Conservation (phyloP, 2,329 filamentous ascomycete genomes). For the Aspergillus clavatus region DNA sequence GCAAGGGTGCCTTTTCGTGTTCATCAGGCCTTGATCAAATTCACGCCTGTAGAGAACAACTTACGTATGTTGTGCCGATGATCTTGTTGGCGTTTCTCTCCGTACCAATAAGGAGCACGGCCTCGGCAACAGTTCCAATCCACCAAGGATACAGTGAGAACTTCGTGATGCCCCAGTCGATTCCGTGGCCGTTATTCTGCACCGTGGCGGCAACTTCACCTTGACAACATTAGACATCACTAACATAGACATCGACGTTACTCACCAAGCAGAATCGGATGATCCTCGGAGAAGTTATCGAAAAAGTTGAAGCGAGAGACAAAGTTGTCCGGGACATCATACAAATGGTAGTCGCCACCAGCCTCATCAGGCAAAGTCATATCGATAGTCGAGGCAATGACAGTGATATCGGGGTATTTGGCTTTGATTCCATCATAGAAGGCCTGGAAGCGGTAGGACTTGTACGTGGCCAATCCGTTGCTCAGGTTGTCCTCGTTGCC, state of each 20-base stretch:
- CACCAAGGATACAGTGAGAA: conserved; percentile 51
- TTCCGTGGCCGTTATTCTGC: conserved; percentile 44
- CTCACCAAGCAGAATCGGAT: conserved; percentile 25
- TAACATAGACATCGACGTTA: not conserved
- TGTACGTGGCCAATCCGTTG: conserved; percentile 47
- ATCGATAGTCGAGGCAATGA: conserved; percentile 35
- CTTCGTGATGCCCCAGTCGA: conserved; percentile 41
- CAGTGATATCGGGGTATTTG: conserved; percentile 52
- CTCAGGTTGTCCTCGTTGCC: conserved; percentile 65
- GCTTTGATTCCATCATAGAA: conserved; percentile 57
- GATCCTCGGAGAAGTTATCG: conserved; percentile 40
- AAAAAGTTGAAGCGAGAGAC: conserved; percentile 50
- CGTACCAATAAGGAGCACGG: conserved; percentile 60
- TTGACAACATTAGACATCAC: conserved; percentile 2
- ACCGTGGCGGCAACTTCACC: conserved; percentile 27
- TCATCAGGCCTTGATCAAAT: not conserved
- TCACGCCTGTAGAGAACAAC: not conserved
- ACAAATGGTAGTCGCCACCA: conserved; percentile 45
- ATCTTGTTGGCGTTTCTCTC: conserved; percentile 53
- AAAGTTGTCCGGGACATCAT: conserved; percentile 49
- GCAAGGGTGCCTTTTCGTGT: conserved; percentile 25
- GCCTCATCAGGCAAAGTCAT: conserved; percentile 22
- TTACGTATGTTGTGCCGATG: conserved; percentile 26
- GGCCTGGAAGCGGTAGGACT: conserved; percentile 53
- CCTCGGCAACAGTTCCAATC: conserved; percentile 60